Percentiles rank a stretch among this genome's conserved stretches.
Conservation (phyloP, 345 rosid genomes). For the Eucalyptus sideroxylon region DNA sequence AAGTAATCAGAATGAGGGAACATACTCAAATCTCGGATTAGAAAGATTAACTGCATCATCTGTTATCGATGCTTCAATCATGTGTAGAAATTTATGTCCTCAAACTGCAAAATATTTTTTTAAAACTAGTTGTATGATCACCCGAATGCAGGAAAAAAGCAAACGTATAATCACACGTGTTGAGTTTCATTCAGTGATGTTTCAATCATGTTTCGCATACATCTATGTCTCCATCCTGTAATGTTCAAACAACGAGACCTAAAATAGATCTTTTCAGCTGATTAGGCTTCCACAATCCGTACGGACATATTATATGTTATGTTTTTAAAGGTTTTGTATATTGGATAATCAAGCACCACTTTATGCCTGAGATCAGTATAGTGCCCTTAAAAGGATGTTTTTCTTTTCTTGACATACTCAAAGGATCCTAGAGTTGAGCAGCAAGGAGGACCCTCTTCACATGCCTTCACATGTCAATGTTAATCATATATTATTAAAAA, state of each 20-base stretch:
- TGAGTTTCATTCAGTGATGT: neutral
- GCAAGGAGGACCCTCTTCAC: slow-evolving; percentile 57
- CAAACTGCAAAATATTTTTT: neutral
- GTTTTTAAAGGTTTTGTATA: neutral
- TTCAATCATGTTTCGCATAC: neutral
- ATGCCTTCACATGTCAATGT: slow-evolving; percentile 42
- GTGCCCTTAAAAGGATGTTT: neutral
- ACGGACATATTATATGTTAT: neutral
- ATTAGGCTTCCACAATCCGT: neutral
- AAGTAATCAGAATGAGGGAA: neutral
- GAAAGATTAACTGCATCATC: neutral
- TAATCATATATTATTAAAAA: neutral
- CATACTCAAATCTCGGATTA: neutral
- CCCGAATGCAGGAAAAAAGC: neutral
- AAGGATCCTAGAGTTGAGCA: slow-evolving; percentile 9
- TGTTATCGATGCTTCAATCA: neutral
- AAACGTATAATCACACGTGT: neutral
- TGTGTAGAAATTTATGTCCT: neutral
- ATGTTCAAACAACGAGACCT: neutral
- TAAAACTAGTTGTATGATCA: neutral
- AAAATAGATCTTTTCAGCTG: neutral
- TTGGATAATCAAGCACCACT: neutral
- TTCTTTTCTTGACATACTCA: neutral
- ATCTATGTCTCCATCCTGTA: neutral
- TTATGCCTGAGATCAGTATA: neutral